Percentiles rank a stretch among this genome's conserved stretches.
Evolutionary conservation across 1,284 basidiomycete species (phyloP).

Genomic region (Dichomitus squalens): DNA sequence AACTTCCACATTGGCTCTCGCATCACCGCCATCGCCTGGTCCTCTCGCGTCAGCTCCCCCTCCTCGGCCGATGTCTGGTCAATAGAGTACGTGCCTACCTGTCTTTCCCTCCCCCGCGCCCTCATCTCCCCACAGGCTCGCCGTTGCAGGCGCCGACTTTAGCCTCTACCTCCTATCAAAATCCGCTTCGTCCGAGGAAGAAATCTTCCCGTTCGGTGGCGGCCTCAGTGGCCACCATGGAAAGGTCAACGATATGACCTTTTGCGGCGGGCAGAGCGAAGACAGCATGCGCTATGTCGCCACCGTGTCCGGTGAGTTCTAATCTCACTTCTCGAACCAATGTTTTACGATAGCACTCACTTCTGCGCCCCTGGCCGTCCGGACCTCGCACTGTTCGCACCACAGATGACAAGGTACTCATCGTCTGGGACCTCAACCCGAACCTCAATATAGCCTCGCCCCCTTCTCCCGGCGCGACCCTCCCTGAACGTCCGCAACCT

Average conservation of each 20-base stretch:
- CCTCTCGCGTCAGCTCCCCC: conserved; percentile 66
- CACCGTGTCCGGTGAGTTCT: conserved; percentile 67
- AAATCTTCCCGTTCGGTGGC: conserved; percentile 71
- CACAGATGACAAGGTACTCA: conserved; percentile 76
- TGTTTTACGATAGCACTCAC: neutral
- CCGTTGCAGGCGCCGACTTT: conserved; percentile 67
- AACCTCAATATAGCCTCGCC: conserved; percentile 44
- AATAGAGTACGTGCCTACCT: conserved; percentile 57
- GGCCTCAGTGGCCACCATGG: conserved; percentile 77
- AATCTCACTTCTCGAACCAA: neutral
- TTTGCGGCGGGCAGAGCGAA: conserved; percentile 69
- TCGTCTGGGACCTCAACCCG: conserved; percentile 81
- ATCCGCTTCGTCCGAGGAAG: conserved; percentile 48
- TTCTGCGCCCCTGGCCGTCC: neutral
- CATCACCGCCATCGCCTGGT: conserved; percentile 79
- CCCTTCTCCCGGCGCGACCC: conserved; percentile 32
- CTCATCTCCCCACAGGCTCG: conserved; percentile 47
- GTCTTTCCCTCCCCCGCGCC: neutral
- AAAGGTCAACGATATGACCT: conserved; percentile 72
- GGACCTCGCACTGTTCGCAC: neutral
- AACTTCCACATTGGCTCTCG: conserved; percentile 74
- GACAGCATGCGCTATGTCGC: conserved; percentile 74
- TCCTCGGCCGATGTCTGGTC: conserved; percentile 64
- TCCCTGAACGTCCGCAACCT: conserved; percentile 53
- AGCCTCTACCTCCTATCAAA: conserved; percentile 70